A percentile compares a stretch with the other conserved stretches of the same genome.
These are phyloP conservation scores for Paecilomyces fulvus DNA, from an alignment of 2,329 filamentous ascomycete species.

Conservation along the genomic window DNA sequence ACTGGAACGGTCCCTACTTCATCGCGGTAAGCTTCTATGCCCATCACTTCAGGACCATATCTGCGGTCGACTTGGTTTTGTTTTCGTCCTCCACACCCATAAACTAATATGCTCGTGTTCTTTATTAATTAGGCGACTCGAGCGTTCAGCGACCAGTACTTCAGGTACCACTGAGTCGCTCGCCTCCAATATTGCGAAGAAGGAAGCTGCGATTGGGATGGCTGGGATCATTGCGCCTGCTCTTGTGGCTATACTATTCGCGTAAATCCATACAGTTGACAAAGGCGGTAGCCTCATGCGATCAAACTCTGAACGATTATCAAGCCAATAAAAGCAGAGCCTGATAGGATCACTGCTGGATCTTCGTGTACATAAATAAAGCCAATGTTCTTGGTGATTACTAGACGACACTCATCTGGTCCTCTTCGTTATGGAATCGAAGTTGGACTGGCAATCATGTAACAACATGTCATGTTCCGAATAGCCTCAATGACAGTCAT, in stretches of 20 bases:
- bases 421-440: neutral
- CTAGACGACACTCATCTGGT: neutral
- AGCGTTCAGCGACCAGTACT: neutral
- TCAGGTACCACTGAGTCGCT: neutral
- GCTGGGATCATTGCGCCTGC: neutral
- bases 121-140: neutral
- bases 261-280: neutral
- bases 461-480: neutral
- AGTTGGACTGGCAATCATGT: neutral
- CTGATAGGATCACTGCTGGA: neutral
- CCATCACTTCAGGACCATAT: neutral
- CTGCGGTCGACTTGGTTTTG: too few relatives aligned
- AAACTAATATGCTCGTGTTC: neutral
- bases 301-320: neutral
- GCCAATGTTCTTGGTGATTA: neutral
- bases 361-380: neutral
- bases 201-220: neutral
- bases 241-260: neutral
- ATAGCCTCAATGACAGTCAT: neutral
- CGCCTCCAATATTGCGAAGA: neutral
- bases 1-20: neutral
- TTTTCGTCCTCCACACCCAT: too few relatives aligned
- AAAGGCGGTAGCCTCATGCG: neutral
- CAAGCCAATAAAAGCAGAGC: neutral
- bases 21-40: conserved; percentile 1